Conservation (phyloP, 2,329 filamentous ascomycete genomes). For the Arthrobotrys sphaeroides region DNA sequence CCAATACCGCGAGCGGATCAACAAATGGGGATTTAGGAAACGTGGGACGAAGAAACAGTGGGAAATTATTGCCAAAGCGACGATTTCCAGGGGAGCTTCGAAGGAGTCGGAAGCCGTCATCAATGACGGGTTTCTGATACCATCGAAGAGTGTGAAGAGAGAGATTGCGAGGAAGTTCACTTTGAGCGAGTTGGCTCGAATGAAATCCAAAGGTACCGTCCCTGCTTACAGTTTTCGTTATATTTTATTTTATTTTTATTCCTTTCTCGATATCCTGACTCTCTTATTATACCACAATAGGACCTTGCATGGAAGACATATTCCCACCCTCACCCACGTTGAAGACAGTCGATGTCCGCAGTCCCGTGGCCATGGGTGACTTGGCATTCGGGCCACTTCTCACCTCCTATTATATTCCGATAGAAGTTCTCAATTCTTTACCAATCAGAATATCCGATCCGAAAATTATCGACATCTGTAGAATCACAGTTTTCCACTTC, state of each 20-base stretch:
- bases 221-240: too few species aligned
- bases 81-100: background rate
- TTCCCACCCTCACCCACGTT: background rate
- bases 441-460: conserved; percentile 27
- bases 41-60: conserved; percentile 11
- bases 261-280: too few species aligned
- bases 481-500: background rate
- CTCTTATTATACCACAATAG: background rate
- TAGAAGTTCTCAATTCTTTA: conserved; percentile 10
- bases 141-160: background rate
- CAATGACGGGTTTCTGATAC: background rate
- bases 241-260: too few species aligned
- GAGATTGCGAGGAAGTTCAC: conserved; percentile 24
- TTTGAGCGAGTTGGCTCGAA: conserved; percentile 10
- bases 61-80: conserved; percentile 19
- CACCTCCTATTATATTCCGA: background rate
- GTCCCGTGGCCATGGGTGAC: conserved; percentile 2
- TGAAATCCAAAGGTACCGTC: background rate
- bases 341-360: conserved; percentile 9
- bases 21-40: conserved; percentile 38
- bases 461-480: conserved; percentile 1
- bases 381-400: background rate
- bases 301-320: background rate
- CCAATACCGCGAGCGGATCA: conserved; percentile 38
- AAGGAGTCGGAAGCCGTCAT: conserved; percentile 20